phyloP scores from a whole-genome alignment of 2,329 filamentous ascomycete genomes.

The Clarireedia paspali region DNA sequence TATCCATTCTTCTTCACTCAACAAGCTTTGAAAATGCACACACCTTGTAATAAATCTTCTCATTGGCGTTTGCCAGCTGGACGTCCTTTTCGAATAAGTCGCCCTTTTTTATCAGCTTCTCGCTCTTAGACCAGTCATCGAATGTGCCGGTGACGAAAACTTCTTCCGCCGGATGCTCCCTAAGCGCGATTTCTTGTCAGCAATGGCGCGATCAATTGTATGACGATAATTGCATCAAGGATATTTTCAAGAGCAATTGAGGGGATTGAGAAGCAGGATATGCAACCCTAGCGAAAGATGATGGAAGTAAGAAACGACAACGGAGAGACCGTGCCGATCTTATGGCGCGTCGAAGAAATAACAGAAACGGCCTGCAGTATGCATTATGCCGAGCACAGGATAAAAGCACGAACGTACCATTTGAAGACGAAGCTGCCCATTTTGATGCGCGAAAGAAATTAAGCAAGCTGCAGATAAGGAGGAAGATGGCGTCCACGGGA shows the following conservation, averaged over 20 bases:
- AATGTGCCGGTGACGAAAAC: slow-evolving; percentile 96
- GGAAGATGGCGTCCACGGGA: background rate
- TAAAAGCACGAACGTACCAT: slow-evolving; percentile 24
- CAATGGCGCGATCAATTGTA: background rate
- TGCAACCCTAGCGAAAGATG: too few species aligned
- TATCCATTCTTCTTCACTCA: background rate
- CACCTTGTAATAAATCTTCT: slow-evolving; percentile 95
- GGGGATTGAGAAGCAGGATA: too few species aligned
- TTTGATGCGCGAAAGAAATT: slow-evolving; percentile 10
- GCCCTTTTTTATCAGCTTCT: slow-evolving; percentile 71
- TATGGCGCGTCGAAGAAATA: background rate
- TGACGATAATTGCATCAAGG: background rate
- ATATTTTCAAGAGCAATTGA: background rate
- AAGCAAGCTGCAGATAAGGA: background rate
- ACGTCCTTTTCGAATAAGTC: slow-evolving; percentile 76
- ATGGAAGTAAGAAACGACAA: background rate
- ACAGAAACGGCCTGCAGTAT: background rate
- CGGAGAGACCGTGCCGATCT: background rate
- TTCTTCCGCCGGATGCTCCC: slow-evolving; percentile 73
- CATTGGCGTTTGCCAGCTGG: slow-evolving; percentile 52
- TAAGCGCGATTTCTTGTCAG: slow-evolving; percentile 32
- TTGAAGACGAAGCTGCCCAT: slow-evolving; percentile 33
- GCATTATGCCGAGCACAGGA: background rate
- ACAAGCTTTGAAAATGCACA: slow-evolving; percentile 21
- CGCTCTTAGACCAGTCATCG: slow-evolving; percentile 84